Evolutionary conservation across 2,329 filamentous ascomycete genomes (phyloP).

Genomic region (Alternaria atra): DNA sequence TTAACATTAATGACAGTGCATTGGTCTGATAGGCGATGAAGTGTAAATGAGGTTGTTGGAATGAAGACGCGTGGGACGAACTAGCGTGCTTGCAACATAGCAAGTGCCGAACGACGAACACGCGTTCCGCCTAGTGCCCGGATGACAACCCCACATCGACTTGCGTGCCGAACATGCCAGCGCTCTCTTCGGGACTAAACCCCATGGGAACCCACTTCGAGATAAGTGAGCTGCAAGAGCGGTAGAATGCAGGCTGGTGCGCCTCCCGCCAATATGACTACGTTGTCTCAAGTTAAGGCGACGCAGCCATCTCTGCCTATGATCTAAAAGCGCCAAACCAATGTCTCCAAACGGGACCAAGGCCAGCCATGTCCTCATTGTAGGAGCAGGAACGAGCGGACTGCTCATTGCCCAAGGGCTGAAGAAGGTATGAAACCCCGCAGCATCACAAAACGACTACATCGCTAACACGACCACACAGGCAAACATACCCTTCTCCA

Average conservation of each 20-base stretch:
- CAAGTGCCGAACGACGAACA: too few relatives aligned
- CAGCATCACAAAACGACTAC: rapidly evolving
- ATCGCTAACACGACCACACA: neutral
- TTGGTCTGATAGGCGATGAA: too few relatives aligned
- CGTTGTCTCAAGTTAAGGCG: neutral
- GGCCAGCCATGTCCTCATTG: neutral
- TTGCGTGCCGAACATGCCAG: neutral
- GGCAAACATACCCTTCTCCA: slow-evolving; percentile 7
- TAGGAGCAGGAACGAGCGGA: neutral
- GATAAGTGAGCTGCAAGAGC: neutral
- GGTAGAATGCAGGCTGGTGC: neutral
- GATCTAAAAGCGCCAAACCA: neutral
- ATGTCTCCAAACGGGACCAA: neutral
- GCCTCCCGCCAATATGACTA: neutral
- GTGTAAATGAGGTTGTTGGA: too few relatives aligned
- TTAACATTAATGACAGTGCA: too few relatives aligned
- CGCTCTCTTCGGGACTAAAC: too few relatives aligned
- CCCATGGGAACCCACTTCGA: neutral
- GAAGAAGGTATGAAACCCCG: neutral
- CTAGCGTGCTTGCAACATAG: too few relatives aligned
- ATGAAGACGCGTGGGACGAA: too few relatives aligned
- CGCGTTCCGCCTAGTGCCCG: neutral
- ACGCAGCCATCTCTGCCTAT: neutral
- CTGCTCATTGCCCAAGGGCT: neutral
- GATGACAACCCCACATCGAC: neutral